Percentiles rank a stretch among this genome's conserved stretches.
Evolutionary conservation across 1,284 basidiomycete species (phyloP).

Genomic region (Exobasidium cylindrosporum): DNA sequence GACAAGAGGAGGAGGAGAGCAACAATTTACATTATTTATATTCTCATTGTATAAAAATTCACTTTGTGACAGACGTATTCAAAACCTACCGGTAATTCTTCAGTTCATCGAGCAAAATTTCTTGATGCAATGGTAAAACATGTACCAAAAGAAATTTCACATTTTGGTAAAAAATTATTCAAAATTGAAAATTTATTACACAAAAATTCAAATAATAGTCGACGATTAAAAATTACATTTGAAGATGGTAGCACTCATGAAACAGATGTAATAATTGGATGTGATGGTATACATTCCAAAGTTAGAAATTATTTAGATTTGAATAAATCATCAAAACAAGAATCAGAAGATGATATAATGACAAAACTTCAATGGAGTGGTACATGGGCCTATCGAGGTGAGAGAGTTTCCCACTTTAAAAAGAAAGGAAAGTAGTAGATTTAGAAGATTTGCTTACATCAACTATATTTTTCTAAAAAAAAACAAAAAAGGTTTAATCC

Average conservation of each 20-base stretch:
- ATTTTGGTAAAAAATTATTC: slow-evolving; percentile 29
- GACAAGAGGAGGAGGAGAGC: too few relatives aligned
- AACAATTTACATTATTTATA: too few relatives aligned
- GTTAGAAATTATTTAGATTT: slow-evolving; percentile 27
- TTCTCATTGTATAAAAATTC: too few relatives aligned
- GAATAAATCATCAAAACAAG: slow-evolving; percentile 36
- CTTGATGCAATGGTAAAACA: slow-evolving; percentile 27
- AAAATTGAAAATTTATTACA: slow-evolving; percentile 10
- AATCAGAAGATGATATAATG: too few relatives aligned
- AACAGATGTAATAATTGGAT: slow-evolving; percentile 48
- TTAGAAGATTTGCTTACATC: too few relatives aligned
- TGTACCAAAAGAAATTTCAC: slow-evolving; percentile 21
- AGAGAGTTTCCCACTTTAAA: slow-evolving; percentile 33
- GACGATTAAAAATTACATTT: slow-evolving; percentile 15
- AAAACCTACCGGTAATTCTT: slow-evolving; percentile 30
- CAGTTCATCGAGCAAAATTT: slow-evolving; percentile 32
- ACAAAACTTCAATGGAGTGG: slow-evolving; percentile 38
- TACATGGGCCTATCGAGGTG: slow-evolving; percentile 38
- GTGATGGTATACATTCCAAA: slow-evolving; percentile 50
- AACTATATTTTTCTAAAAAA: neutral
- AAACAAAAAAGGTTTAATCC: slow-evolving; percentile 46
- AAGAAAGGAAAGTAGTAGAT: slow-evolving; percentile 24
- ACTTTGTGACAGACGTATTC: too few relatives aligned
- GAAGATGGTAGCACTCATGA: slow-evolving; percentile 25
- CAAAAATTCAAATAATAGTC: too few relatives aligned